A percentile compares a stretch with the other conserved stretches of the same genome.
These are phyloP conservation scores for Castanea crenata DNA, from an alignment of 306 rosid genomes.

Conservation along the genomic window DNA sequence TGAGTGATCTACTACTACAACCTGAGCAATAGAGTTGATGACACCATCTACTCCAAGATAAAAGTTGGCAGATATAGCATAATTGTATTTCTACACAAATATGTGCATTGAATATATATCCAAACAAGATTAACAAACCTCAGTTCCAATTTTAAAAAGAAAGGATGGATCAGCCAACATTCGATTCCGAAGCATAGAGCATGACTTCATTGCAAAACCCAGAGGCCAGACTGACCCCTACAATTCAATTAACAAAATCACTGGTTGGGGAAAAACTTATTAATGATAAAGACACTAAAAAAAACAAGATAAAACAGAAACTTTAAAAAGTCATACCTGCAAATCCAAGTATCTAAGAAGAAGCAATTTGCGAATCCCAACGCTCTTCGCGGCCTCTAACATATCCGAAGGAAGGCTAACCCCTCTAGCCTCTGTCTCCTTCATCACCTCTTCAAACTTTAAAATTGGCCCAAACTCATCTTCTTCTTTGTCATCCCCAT, in stretches of 20 bases:
- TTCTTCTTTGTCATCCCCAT: slow-evolving; percentile 33
- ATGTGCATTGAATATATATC: slow-evolving; percentile 2
- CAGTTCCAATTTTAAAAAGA: slow-evolving; percentile 89
- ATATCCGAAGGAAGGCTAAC: slow-evolving; percentile 67
- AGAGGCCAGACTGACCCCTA: slow-evolving; percentile 79
- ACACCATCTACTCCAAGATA: not conserved
- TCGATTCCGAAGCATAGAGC: slow-evolving; percentile 73
- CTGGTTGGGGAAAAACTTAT: slow-evolving; percentile 1
- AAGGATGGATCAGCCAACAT: slow-evolving; percentile 91
- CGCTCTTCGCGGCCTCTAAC: slow-evolving; percentile 71
- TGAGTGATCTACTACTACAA: not conserved
- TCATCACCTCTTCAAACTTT: slow-evolving; percentile 66
- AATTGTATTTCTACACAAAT: slow-evolving; percentile 11
- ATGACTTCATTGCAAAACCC: slow-evolving; percentile 72
- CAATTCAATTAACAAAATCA: slow-evolving; percentile 24
- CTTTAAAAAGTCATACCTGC: slow-evolving; percentile 37
- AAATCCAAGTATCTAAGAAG: slow-evolving; percentile 72
- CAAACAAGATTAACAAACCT: slow-evolving; percentile 59
- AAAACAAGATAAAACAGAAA: not conserved
- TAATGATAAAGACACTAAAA: not conserved
- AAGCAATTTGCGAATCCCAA: slow-evolving; percentile 66
- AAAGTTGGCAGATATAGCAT: not conserved
- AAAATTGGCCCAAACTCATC: slow-evolving; percentile 69
- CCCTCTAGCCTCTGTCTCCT: slow-evolving; percentile 65
- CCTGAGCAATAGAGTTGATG: not conserved